phyloP scores from a whole-genome alignment of 106 monocot genomes.

The Dendrobium officinale region DNA sequence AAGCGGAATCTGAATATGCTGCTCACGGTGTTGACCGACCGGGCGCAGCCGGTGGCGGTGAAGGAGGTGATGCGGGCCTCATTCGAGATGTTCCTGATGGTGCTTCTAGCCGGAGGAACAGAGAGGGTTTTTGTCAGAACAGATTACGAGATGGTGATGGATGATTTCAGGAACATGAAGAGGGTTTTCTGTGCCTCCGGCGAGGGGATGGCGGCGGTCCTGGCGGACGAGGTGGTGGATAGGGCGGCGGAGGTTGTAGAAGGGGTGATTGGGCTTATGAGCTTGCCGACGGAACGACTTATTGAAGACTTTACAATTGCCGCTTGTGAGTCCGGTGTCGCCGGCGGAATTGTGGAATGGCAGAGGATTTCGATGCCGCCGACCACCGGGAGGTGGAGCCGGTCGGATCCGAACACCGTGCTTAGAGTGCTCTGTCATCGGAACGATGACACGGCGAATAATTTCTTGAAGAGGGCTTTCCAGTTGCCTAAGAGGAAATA shows the following conservation, averaged over 20 bases:
- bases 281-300: conserved; percentile 32
- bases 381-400: conserved; percentile 40
- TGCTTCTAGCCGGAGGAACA: conserved; percentile 50
- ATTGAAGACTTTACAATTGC: conserved; percentile 52
- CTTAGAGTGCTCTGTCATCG: conserved; percentile 51
- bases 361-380: conserved; percentile 31
- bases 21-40: conserved; percentile 28
- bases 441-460: conserved; percentile 39
- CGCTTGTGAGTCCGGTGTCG: conserved; percentile 3
- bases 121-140: conserved; percentile 30
- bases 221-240: conserved; percentile 44
- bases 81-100: conserved; percentile 52
- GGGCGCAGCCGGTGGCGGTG: conserved; percentile 43
- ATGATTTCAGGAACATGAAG: conserved; percentile 49
- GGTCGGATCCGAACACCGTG: conserved; percentile 37
- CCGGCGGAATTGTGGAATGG: not conserved
- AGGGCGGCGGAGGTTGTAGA: conserved; percentile 44
- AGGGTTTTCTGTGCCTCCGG: conserved; percentile 40
- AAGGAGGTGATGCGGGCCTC: conserved; percentile 60
- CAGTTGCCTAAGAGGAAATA: conserved; percentile 46
- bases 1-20: conserved; percentile 46
- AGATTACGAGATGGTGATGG: conserved; percentile 33
- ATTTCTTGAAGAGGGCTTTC: conserved; percentile 47
- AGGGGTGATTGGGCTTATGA: conserved; percentile 47
- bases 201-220: conserved; percentile 33